Base-by-base conservation (phyloP, 441 rosid genomes). In the Arabidopsis lyrata region DNA sequence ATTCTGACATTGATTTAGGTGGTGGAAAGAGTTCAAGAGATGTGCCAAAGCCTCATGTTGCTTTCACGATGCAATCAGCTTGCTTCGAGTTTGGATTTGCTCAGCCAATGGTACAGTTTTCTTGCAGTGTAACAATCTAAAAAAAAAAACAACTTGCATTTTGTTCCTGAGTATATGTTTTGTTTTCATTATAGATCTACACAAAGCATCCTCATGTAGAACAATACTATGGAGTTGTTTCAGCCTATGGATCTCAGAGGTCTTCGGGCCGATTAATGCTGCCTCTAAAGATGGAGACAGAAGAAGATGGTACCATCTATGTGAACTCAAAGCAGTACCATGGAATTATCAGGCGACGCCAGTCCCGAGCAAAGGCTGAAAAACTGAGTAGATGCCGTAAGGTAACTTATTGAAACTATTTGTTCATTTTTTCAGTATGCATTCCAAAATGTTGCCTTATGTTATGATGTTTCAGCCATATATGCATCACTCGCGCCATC, bases 301-400 rank as follows among this genome's bases (percentile, higher is more conserved):
- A 95, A 72, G 92, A 90, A 44, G 24, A 62, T 55, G 95, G 87
- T 38, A 92, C 96, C 0, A 85, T 92, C 76, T 95, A 80, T 73
- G 97, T 94, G 53, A 94, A 94, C 78, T 88, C 97, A 27, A 94
- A 92, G 85, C 97, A 94, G 76, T 94, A 90, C 79, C 91, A 92
- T 68, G 97, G 89, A 58, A 95, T 95, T 82, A 80, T 92, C n/a
- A 88, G 94, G 84, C 92, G 97, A 39, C 79, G 97, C 61, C 83
- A 87, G 75, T 87, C 86, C n/a, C 97, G 97, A 71, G 97, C 96
- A 49, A 95, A 92, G 85, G 92, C 97, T 63, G 89, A 87, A 52
- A 89, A 81, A 70, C 8, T 58, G 3, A 78, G 74, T 42, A 81
- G 76, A 70, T 53, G 56, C 58, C 88, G 96, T 20, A 89, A 92